A percentile compares a stretch with the other conserved stretches of the same genome.
Conservation (phyloP, 169 alveolate species). For the Eimeria praecox region DNA sequence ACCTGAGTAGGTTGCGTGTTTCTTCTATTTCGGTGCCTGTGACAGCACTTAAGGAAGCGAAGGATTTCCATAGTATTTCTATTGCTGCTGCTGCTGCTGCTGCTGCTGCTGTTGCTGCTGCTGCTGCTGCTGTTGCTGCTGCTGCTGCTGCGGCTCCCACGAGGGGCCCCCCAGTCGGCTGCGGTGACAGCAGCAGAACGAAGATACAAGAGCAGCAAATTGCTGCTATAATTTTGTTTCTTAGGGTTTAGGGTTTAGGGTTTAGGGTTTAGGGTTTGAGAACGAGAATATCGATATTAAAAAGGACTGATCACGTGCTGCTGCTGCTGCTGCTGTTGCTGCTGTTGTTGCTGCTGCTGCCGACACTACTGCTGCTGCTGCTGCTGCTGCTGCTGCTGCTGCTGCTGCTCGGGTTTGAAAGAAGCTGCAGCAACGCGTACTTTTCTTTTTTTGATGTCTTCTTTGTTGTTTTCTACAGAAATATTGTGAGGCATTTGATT, state of each 20-base stretch:
- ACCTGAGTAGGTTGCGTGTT: neutral
- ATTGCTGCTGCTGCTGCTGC: constrained; percentile 39
- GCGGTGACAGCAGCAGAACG: neutral
- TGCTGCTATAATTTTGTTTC: neutral
- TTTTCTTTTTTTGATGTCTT: neutral
- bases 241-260: neutral
- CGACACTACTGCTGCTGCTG: constrained; percentile 1
- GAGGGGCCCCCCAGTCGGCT: constrained; percentile 34
- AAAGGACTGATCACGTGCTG: neutral
- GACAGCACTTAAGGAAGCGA: constrained; percentile 45
- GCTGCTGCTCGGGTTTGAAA: neutral
- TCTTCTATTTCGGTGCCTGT: constrained; percentile 50
- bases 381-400: neutral
- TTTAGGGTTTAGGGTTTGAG: too few species aligned
- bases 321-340: constrained; percentile 25
- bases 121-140: constrained; percentile 26
- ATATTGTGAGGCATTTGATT: too few species aligned
- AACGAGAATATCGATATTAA: too few species aligned
- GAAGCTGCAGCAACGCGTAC: neutral
- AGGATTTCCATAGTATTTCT: constrained; percentile 11
- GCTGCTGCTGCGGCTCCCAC: constrained; percentile 38
- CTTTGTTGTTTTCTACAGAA: too few species aligned
- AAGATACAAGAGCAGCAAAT: neutral
- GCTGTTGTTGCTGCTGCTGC: constrained; percentile 14
- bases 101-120: constrained; percentile 63